These are phyloP conservation scores for Cucurbita argyrosperma DNA, from an alignment of 306 rosid species.

Conservation along the genomic window DNA sequence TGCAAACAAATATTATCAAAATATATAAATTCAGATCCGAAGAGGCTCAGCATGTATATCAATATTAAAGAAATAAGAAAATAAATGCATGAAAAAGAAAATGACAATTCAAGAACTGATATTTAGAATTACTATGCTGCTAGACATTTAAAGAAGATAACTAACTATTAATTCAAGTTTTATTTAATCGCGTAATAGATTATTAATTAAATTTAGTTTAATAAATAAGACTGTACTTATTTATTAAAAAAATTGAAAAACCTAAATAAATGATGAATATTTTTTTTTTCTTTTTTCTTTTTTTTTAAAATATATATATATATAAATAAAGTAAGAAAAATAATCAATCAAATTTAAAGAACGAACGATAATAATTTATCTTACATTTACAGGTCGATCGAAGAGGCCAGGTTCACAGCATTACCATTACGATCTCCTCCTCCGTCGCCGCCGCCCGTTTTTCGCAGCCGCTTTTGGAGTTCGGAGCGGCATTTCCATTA, in stretches of 20 bases:
- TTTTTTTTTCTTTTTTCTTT: no score
- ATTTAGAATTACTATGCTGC: not conserved
- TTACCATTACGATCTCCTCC: conserved; percentile 18
- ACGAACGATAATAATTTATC: not conserved
- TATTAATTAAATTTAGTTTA: not conserved
- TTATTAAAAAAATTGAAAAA: not conserved
- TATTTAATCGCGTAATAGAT: not conserved
- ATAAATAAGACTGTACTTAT: not conserved
- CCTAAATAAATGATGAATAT: not conserved
- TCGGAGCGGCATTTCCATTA: not conserved
- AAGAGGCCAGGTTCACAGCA: conserved; percentile 17
- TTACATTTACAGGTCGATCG: conserved; percentile 11
- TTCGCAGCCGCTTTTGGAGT: not conserved
- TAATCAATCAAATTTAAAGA: not conserved
- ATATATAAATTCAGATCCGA: not conserved
- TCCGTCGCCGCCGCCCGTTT: not conserved
- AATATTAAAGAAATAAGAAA: not conserved
- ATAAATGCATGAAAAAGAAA: not conserved
- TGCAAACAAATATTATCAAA: not conserved
- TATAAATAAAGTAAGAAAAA: not conserved
- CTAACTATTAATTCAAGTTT: no score
- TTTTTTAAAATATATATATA: no score
- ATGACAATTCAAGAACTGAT: not conserved
- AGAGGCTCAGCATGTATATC: not conserved
- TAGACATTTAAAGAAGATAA: no score